Conservation (phyloP, 495 filamentous ascomycete species). For the Tuber umbilicatum region DNA sequence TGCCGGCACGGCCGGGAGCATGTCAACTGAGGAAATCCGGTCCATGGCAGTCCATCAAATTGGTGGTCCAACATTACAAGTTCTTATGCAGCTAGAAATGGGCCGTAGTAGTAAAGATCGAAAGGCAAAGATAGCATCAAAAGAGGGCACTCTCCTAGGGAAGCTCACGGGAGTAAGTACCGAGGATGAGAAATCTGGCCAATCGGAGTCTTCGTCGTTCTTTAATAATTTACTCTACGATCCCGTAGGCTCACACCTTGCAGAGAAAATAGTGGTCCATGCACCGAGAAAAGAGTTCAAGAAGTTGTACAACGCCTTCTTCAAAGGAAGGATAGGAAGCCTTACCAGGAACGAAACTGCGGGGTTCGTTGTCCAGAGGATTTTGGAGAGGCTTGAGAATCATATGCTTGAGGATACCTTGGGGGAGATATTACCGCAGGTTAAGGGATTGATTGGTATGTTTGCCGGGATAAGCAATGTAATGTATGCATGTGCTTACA, state of each 20-base stretch:
- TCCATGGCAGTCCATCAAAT: constrained; percentile 78
- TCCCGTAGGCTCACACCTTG: constrained; percentile 75
- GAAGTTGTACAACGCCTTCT: constrained; percentile 63
- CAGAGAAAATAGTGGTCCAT: constrained; percentile 73
- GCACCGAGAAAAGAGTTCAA: constrained; percentile 88
- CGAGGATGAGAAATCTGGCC: constrained; percentile 43
- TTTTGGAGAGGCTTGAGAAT: constrained; percentile 74
- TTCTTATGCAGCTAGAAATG: constrained; percentile 72
- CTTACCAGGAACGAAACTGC: constrained; percentile 84
- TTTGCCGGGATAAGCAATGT: constrained; percentile 4
- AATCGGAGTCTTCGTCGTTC: constrained; percentile 49
- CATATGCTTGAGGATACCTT: constrained; percentile 70
- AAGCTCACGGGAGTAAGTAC: constrained; percentile 59
- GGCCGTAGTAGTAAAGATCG: constrained; percentile 17
- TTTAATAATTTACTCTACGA: constrained; percentile 83
- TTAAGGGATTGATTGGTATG: constrained; percentile 56
- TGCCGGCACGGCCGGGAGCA: constrained; percentile 53
- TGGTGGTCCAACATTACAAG: constrained; percentile 81
- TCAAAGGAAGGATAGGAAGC: constrained; percentile 66
- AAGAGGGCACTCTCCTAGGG: constrained; percentile 17
- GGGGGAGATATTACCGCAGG: constrained; percentile 59
- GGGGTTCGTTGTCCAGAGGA: constrained; percentile 69
- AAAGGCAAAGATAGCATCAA: constrained; percentile 15
- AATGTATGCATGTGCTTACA: constrained; percentile 15
- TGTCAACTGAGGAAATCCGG: constrained; percentile 48